Conservation (phyloP, 129 eudicot species). For the Cynara cardunculus region DNA sequence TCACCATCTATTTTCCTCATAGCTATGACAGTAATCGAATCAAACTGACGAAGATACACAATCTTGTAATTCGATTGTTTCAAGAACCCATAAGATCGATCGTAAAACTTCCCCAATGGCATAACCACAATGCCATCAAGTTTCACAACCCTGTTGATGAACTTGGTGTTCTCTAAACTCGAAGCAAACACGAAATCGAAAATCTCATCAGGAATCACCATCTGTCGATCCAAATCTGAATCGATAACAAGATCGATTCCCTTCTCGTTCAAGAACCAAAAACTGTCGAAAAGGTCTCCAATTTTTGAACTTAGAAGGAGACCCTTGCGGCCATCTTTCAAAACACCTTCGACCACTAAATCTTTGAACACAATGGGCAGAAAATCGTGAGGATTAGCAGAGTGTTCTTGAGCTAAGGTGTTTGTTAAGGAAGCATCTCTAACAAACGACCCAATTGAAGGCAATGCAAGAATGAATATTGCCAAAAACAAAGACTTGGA, state of each 20-base stretch:
- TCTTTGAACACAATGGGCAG: constrained; percentile 37
- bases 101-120: constrained; percentile 24
- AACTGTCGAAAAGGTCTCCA: constrained; percentile 23
- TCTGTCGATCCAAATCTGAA: constrained; percentile 21
- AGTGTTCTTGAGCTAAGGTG: not conserved
- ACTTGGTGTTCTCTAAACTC: constrained; percentile 17
- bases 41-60: constrained; percentile 48
- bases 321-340: constrained; percentile 46
- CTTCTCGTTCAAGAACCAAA: constrained; percentile 36
- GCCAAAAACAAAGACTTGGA: constrained; percentile 53
- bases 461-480: constrained; percentile 44
- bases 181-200: constrained; percentile 50
- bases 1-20: constrained; percentile 42
- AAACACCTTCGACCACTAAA: constrained; percentile 45
- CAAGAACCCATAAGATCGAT: constrained; percentile 24
- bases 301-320: constrained; percentile 32
- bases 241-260: constrained; percentile 37
- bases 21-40: constrained; percentile 32
- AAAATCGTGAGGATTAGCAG: not conserved
- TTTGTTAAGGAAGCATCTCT: constrained; percentile 4
- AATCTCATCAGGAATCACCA: constrained; percentile 18
- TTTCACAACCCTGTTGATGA: constrained; percentile 36
- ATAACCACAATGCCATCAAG: constrained; percentile 43
- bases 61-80: constrained; percentile 35
- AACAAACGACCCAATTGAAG: constrained; percentile 35